Evolutionary conservation across 2,329 filamentous ascomycete species (phyloP).

Genomic region (Colletotrichum nymphaeae): DNA sequence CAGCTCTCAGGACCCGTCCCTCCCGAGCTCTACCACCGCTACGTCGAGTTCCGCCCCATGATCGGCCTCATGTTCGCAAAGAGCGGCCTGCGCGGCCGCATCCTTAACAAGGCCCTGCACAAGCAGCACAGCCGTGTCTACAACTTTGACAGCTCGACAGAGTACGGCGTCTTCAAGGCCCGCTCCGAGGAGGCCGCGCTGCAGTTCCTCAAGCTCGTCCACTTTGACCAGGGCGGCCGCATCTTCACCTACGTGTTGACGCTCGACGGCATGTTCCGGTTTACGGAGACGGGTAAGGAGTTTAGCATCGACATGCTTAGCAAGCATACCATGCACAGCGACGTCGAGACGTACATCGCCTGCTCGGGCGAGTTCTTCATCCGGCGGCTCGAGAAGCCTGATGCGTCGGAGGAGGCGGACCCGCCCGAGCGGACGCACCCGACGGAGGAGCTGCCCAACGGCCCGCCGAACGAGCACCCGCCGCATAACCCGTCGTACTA

Average conservation of each 20-base stretch:
- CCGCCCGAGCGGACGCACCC: slow-evolving; percentile 64
- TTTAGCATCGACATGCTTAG: slow-evolving; percentile 93
- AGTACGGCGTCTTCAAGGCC: slow-evolving; percentile 74
- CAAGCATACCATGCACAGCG: slow-evolving; percentile 97
- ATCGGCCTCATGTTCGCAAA: slow-evolving; percentile 89
- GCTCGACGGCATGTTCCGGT: slow-evolving; percentile 85
- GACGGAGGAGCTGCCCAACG: slow-evolving; percentile 57
- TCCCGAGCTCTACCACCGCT: slow-evolving; percentile 85
- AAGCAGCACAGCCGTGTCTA: slow-evolving; percentile 92
- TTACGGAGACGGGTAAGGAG: slow-evolving; percentile 95
- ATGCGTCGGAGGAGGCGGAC: slow-evolving; percentile 54
- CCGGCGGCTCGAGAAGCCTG: slow-evolving; percentile 69
- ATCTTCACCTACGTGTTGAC: slow-evolving; percentile 94
- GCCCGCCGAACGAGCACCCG: slow-evolving; percentile 55
- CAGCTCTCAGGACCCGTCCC: slow-evolving; percentile 89
- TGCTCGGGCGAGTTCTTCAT: slow-evolving; percentile 96
- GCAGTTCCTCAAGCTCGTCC: slow-evolving; percentile 86
- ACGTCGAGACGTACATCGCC: slow-evolving; percentile 91
- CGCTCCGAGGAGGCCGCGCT: slow-evolving; percentile 78
- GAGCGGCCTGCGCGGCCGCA: slow-evolving; percentile 79
- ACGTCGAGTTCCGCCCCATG: slow-evolving; percentile 91
- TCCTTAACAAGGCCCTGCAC: slow-evolving; percentile 87
- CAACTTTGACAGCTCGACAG: slow-evolving; percentile 83
- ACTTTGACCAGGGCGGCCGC: slow-evolving; percentile 86
- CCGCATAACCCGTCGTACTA: slow-evolving; percentile 70